Evolutionary conservation across 768 basidiomycete species (phyloP).

Genomic region (Dentipellis fragilis): DNA sequence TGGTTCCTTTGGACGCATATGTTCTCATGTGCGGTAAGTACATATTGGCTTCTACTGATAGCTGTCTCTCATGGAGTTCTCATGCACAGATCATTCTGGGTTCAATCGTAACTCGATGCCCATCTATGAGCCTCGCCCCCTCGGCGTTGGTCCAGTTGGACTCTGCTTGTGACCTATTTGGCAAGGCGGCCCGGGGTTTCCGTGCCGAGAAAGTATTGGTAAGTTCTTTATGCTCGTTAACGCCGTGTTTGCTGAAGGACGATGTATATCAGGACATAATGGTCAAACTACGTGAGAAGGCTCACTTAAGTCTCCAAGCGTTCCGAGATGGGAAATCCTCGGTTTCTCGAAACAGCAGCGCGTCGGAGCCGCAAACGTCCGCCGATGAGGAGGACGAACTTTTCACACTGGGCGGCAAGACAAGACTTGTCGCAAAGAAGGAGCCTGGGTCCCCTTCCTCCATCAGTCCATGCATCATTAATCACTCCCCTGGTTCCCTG

Average conservation of each 20-base stretch:
- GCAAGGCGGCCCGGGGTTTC: slow-evolving; percentile 59
- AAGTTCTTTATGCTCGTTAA: slow-evolving; percentile 13
- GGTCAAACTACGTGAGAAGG: slow-evolving; percentile 52
- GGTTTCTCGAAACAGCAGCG: slow-evolving; percentile 24
- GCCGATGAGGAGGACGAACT: slow-evolving; percentile 56
- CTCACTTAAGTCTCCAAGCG: slow-evolving; percentile 54
- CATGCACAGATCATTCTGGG: slow-evolving; percentile 51
- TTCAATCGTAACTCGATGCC: slow-evolving; percentile 68
- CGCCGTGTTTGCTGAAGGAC: neutral
- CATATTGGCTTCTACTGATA: neutral
- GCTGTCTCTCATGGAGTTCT: neutral
- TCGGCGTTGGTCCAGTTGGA: slow-evolving; percentile 66
- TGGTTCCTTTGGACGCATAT: slow-evolving; percentile 69
- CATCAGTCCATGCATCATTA: slow-evolving; percentile 21
- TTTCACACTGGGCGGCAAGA: slow-evolving; percentile 51
- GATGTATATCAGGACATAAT: slow-evolving; percentile 43
- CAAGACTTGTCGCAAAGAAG: slow-evolving; percentile 47
- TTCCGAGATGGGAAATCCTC: slow-evolving; percentile 48
- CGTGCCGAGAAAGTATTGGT: slow-evolving; percentile 58
- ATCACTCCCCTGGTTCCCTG: slow-evolving; percentile 60
- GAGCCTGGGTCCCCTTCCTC: slow-evolving; percentile 37
- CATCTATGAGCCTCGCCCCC: slow-evolving; percentile 69
- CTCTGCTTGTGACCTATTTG: slow-evolving; percentile 65
- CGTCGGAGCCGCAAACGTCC: slow-evolving; percentile 30
- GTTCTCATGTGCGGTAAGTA: slow-evolving; percentile 57